Evolutionary conservation across 495 filamentous ascomycete species (phyloP).

Genomic region (Aspergillus indologenus): DNA sequence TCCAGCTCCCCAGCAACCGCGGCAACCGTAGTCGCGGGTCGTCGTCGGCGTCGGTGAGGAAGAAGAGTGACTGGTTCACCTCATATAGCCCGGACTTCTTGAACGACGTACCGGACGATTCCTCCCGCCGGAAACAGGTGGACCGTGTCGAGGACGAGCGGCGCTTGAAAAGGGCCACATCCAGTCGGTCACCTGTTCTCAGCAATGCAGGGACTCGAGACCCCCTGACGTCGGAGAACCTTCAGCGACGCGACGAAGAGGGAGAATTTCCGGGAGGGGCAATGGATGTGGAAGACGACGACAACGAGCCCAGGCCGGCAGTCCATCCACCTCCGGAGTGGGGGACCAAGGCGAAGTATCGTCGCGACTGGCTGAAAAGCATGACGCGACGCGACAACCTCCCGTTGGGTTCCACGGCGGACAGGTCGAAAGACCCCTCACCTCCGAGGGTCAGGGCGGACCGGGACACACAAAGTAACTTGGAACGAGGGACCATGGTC

Average conservation of each 20-base stretch:
- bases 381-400: conserved; percentile 27
- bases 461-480: conserved; percentile 11
- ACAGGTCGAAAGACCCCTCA: conserved; percentile 11
- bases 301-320: conserved; percentile 43
- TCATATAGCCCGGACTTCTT: conserved; percentile 27
- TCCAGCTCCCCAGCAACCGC: conserved; percentile 16
- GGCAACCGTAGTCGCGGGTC: conserved; percentile 23
- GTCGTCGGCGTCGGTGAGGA: conserved; percentile 25
- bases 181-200: conserved; percentile 44
- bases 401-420: conserved; percentile 23
- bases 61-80: conserved; percentile 19
- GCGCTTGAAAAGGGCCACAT: conserved; percentile 42
- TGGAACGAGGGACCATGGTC: conserved; percentile 7
- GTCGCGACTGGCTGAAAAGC: conserved; percentile 53
- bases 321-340: conserved; percentile 56
- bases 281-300: conserved; percentile 27
- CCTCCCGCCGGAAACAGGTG: conserved; percentile 31
- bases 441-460: conserved; percentile 13
- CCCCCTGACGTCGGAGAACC: conserved; percentile 43
- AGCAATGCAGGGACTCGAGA: conserved; percentile 39
- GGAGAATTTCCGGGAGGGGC: conserved; percentile 2
- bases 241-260: conserved; percentile 45
- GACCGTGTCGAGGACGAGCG: conserved; percentile 45
- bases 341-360: conserved; percentile 52
- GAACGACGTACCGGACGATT: conserved; percentile 31